Conservation (phyloP, 192 early-diverging fungal species). For the Podila verticillata region DNA sequence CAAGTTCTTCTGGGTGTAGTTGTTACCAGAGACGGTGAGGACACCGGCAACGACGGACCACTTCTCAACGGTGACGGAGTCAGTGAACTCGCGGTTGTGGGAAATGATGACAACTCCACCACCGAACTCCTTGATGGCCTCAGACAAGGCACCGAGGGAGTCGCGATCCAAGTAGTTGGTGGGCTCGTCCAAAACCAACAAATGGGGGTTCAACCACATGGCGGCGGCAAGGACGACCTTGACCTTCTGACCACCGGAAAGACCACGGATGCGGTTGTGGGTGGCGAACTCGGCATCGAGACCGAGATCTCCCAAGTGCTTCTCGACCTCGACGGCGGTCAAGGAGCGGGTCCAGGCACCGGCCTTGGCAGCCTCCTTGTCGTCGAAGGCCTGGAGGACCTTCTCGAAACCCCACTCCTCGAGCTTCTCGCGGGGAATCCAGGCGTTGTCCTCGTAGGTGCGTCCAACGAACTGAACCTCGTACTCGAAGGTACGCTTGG, state of each 20-base stretch:
- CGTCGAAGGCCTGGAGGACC: slow-evolving; percentile 64
- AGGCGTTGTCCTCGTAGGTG: slow-evolving; percentile 78
- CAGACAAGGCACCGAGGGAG: slow-evolving; percentile 70
- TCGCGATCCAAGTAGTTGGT: slow-evolving; percentile 76
- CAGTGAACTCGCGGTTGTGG: slow-evolving; percentile 86
- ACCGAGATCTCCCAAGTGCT: slow-evolving; percentile 82
- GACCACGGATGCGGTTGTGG: slow-evolving; percentile 72
- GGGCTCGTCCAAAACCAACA: slow-evolving; percentile 91
- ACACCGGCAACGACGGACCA: too few relatives aligned
- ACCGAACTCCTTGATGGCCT: slow-evolving; percentile 78
- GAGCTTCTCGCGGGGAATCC: slow-evolving; percentile 72
- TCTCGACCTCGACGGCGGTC: slow-evolving; percentile 72
- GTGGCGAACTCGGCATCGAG: slow-evolving; percentile 80
- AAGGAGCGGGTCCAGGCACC: slow-evolving; percentile 77
- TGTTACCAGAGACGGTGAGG: too few relatives aligned
- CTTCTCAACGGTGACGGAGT: background rate
- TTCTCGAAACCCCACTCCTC: slow-evolving; percentile 84
- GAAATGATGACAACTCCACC: slow-evolving; percentile 88
- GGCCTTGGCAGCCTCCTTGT: slow-evolving; percentile 74
- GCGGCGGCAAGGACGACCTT: slow-evolving; percentile 87
- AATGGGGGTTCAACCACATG: slow-evolving; percentile 90
- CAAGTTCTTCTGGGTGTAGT: background rate
- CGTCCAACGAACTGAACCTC: slow-evolving; percentile 80
- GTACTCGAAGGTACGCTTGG: slow-evolving; percentile 72
- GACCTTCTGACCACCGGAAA: slow-evolving; percentile 87